A percentile compares a stretch with the other conserved stretches of the same genome.
Evolutionary conservation across 2,329 filamentous ascomycete genomes (phyloP).

Genomic region (Aspergillus flavus): DNA sequence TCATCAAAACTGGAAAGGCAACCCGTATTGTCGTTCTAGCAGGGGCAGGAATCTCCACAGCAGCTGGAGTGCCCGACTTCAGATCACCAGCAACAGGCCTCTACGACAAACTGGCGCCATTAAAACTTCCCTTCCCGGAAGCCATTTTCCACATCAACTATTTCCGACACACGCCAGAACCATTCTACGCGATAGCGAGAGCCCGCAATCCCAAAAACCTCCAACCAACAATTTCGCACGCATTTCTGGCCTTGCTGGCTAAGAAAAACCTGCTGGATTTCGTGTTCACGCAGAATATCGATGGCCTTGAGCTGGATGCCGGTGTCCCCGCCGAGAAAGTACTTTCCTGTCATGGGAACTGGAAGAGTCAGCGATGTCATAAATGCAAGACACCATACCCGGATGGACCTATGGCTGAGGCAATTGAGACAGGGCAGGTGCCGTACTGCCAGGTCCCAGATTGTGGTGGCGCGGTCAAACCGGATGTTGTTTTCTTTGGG

Average conservation of each 20-base stretch:
- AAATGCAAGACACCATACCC: slow-evolving; percentile 72
- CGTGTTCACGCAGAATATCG: slow-evolving; percentile 91
- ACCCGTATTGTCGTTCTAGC: slow-evolving; percentile 37
- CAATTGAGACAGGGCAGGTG: slow-evolving; percentile 66
- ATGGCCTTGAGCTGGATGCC: slow-evolving; percentile 80
- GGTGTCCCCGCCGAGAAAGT: slow-evolving; percentile 75
- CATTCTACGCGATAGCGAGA: slow-evolving; percentile 82
- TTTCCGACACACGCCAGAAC: slow-evolving; percentile 74
- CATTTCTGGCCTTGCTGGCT: slow-evolving; percentile 75
- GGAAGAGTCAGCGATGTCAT: slow-evolving; percentile 79
- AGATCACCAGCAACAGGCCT: slow-evolving; percentile 81
- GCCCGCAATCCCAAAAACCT: slow-evolving; percentile 86
- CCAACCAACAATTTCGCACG: slow-evolving; percentile 78
- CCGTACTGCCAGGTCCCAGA: slow-evolving; percentile 61
- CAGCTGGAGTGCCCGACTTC: slow-evolving; percentile 76
- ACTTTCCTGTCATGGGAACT: slow-evolving; percentile 84
- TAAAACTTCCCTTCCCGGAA: slow-evolving; percentile 80
- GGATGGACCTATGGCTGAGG: slow-evolving; percentile 67
- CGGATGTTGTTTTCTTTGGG: slow-evolving; percentile 85
- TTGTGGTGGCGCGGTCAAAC: slow-evolving; percentile 77
- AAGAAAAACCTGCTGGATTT: slow-evolving; percentile 73
- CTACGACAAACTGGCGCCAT: slow-evolving; percentile 78
- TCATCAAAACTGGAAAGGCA: slow-evolving; percentile 4
- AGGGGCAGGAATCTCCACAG: slow-evolving; percentile 70
- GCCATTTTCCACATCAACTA: slow-evolving; percentile 85